phyloP scores from a whole-genome alignment of 352 stramenopile species.

The Achlya hypogyna region DNA sequence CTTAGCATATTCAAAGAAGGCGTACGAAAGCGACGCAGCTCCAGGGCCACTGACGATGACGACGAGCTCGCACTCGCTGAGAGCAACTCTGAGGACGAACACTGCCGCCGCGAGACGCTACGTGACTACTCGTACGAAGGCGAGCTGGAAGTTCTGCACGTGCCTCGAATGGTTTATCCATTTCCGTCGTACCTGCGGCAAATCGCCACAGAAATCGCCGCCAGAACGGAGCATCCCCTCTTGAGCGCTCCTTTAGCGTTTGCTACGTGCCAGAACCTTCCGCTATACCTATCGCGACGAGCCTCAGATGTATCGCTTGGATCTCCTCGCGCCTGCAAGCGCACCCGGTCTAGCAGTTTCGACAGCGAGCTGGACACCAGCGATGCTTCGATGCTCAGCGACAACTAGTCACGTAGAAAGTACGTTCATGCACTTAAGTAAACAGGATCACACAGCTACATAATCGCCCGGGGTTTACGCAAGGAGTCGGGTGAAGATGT shows the following conservation, averaged over 20 bases:
- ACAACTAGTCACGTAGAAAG: not conserved
- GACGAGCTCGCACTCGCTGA: slow-evolving; percentile 9
- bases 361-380: not conserved
- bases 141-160: slow-evolving; percentile 15
- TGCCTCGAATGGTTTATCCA: slow-evolving; percentile 6
- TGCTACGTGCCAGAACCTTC: slow-evolving; percentile 5
- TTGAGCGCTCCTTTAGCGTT: not conserved
- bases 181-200: slow-evolving; percentile 16
- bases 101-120: not conserved
- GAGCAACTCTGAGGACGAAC: slow-evolving; percentile 15
- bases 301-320: not conserved
- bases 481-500: slow-evolving; percentile 47
- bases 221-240: not conserved
- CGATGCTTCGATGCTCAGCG: not conserved
- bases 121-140: slow-evolving; percentile 18
- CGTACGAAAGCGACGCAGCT: slow-evolving; percentile 9
- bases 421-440: not conserved
- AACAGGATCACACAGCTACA: not conserved
- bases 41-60: not conserved
- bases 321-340: not conserved
- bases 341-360: not conserved
- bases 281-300: not conserved
- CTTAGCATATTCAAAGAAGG: slow-evolving; percentile 13
- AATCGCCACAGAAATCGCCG: not conserved
- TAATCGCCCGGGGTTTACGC: not conserved